Evolutionary conservation across 2,329 filamentous ascomycete genomes (phyloP).

Genomic region (Diaporthe capsici): DNA sequence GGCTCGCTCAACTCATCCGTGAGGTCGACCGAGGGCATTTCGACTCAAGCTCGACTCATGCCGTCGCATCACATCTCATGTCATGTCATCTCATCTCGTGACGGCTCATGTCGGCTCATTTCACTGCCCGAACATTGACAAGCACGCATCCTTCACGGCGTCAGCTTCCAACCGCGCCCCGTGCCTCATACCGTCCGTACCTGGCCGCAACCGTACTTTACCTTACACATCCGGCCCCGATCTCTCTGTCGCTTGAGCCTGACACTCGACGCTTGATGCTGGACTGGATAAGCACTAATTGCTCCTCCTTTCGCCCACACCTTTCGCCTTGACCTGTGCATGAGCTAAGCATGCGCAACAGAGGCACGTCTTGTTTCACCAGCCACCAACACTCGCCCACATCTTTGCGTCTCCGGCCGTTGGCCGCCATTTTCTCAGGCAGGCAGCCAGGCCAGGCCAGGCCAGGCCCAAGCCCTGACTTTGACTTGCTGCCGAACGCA

Average conservation of each 20-base stretch:
- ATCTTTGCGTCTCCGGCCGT: conserved; percentile 8
- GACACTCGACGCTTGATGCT: neutral
- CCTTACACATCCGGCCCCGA: conserved; percentile 27
- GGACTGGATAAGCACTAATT: conserved; percentile 17
- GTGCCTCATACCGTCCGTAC: neutral
- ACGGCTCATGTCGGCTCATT: neutral
- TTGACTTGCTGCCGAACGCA: neutral
- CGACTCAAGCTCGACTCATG: neutral
- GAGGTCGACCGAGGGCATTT: neutral
- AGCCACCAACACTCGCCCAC: conserved; percentile 9
- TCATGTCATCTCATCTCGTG: neutral
- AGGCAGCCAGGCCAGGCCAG: conserved; percentile 1
- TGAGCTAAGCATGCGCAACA: conserved; percentile 17
- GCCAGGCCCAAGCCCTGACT: neutral
- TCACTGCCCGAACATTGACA: neutral
- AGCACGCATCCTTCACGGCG: conserved; percentile 6
- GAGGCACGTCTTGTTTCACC: conserved; percentile 23
- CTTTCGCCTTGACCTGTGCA: neutral
- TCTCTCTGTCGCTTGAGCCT: too few species aligned
- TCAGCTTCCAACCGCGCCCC: neutral
- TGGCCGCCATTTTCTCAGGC: neutral
- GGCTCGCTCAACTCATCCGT: neutral
- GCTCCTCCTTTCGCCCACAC: neutral
- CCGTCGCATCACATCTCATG: neutral
- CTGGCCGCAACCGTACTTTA: neutral